Conservation (phyloP, 495 filamentous ascomycete species). For the Podospora fimiseda region DNA sequence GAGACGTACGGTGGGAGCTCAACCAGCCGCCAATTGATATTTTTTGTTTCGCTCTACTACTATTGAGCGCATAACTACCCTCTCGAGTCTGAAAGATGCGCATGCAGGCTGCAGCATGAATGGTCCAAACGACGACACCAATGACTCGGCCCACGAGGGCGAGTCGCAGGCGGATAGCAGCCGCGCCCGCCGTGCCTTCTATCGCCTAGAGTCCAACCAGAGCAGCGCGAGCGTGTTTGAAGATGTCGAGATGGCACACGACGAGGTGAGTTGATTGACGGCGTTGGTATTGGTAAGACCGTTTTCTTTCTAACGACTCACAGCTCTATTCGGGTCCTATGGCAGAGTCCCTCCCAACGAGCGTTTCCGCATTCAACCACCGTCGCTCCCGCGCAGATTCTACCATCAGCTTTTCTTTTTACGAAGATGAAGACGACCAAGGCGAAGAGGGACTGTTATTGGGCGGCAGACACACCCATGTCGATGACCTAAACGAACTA, state of each 20-base stretch:
- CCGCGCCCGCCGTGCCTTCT: constrained; percentile 36
- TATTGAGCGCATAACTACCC: too few species aligned
- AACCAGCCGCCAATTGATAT: neutral
- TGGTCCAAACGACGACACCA: constrained; percentile 15
- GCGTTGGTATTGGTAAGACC: neutral
- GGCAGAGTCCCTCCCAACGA: constrained; percentile 90
- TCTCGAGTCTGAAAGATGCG: constrained; percentile 14
- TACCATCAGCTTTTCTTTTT: constrained; percentile 83
- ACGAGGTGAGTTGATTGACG: constrained; percentile 57
- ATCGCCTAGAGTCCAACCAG: constrained; percentile 63
- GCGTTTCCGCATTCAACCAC: constrained; percentile 79
- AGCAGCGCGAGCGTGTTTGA: constrained; percentile 81
- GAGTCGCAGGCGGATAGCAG: constrained; percentile 28
- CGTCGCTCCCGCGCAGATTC: constrained; percentile 73
- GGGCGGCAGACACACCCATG: neutral
- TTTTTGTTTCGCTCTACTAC: too few species aligned
- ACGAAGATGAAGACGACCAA: constrained; percentile 57
- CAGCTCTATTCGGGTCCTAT: constrained; percentile 90
- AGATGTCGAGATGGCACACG: constrained; percentile 98
- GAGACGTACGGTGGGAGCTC: too few species aligned
- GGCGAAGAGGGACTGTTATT: constrained; percentile 14
- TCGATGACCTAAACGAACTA: constrained; percentile 33
- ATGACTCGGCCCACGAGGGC: constrained; percentile 11
- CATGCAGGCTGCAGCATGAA: constrained; percentile 20
- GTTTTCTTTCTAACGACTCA: constrained; percentile 15